Percentiles rank a stretch among this genome's conserved stretches.
These are phyloP conservation scores for Claviceps digitariae DNA, from an alignment of 2,329 filamentous ascomycete genomes.

Conservation along the genomic window DNA sequence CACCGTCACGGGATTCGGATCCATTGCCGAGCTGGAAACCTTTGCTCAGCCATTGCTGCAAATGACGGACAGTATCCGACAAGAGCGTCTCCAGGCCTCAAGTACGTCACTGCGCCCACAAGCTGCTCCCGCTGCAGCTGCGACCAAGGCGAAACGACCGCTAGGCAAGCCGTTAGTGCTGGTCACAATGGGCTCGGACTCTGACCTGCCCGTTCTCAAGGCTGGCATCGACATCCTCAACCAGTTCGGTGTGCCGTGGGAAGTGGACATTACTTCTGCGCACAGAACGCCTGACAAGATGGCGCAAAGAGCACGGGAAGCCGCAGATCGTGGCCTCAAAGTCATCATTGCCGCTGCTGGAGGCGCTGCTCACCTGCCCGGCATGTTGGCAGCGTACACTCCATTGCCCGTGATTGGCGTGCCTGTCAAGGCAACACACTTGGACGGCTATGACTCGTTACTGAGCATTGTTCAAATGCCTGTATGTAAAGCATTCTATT, in stretches of 20 bases:
- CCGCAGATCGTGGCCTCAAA: slow-evolving; percentile 51
- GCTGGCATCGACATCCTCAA: slow-evolving; percentile 53
- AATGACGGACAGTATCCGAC: slow-evolving; percentile 44
- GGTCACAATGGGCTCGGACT: slow-evolving; percentile 76
- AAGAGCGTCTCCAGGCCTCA: slow-evolving; percentile 32
- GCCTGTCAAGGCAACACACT: slow-evolving; percentile 57
- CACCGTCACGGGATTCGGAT: slow-evolving; percentile 59
- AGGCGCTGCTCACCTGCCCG: slow-evolving; percentile 59
- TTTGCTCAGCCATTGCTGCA: slow-evolving; percentile 56
- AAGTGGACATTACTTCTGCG: slow-evolving; percentile 65
- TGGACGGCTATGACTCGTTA: slow-evolving; percentile 60
- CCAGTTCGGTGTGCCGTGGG: slow-evolving; percentile 59
- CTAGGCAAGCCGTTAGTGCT: slow-evolving; percentile 45
- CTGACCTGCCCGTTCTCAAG: slow-evolving; percentile 55
- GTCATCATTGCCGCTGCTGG: slow-evolving; percentile 67
- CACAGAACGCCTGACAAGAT: slow-evolving; percentile 62
- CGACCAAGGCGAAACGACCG: not conserved
- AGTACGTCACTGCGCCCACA: slow-evolving; percentile 18
- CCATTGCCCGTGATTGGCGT: slow-evolving; percentile 65
- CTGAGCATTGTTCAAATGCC: slow-evolving; percentile 71
- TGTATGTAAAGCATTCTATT: slow-evolving; percentile 22
- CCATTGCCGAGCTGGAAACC: slow-evolving; percentile 47
- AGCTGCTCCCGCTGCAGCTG: slow-evolving; percentile 1
- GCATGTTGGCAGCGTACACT: slow-evolving; percentile 62
- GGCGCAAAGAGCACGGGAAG: slow-evolving; percentile 50